Percentiles rank a stretch among this genome's conserved stretches.
Conservation (phyloP, 2,329 filamentous ascomycete genomes). For the Aspergillus hiratsukae region DNA sequence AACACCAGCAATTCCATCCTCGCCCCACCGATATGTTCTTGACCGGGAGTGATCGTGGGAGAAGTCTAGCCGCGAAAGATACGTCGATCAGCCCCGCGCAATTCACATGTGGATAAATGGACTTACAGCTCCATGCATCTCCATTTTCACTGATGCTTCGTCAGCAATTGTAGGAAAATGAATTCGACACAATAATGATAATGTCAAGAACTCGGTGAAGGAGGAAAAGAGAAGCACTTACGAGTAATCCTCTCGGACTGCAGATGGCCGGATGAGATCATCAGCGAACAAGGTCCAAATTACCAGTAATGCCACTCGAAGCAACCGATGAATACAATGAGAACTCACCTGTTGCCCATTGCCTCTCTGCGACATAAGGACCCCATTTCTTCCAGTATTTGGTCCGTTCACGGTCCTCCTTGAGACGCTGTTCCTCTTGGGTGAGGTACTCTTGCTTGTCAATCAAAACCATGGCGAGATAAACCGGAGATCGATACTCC, state of each 20-base stretch:
- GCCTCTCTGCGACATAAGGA: constrained; percentile 85
- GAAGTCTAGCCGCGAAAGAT: constrained; percentile 60
- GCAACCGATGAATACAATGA: background rate
- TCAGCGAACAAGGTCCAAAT: constrained; percentile 14
- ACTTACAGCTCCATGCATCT: constrained; percentile 92
- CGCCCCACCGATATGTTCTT: constrained; percentile 88
- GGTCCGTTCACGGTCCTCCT: constrained; percentile 73
- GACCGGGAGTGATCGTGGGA: constrained; percentile 87
- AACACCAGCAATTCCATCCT: constrained; percentile 94
- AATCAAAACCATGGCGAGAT: constrained; percentile 71
- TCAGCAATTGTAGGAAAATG: constrained; percentile 1
- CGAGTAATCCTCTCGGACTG: constrained; percentile 89
- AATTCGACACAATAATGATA: background rate
- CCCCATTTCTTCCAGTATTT: constrained; percentile 99
- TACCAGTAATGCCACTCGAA: background rate
- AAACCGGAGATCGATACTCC: background rate
- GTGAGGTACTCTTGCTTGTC: constrained; percentile 83
- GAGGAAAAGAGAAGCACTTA: constrained; percentile 37
- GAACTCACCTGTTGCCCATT: constrained; percentile 82
- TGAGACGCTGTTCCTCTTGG: constrained; percentile 84
- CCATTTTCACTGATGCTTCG: constrained; percentile 62
- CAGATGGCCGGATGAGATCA: constrained; percentile 18
- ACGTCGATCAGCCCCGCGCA: constrained; percentile 8
- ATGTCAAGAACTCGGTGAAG: background rate
- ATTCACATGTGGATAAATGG: background rate